Percentiles rank a stretch among this genome's conserved stretches.
Conservation (phyloP, 768 basidiomycete species). For the Pholiota molesta region DNA sequence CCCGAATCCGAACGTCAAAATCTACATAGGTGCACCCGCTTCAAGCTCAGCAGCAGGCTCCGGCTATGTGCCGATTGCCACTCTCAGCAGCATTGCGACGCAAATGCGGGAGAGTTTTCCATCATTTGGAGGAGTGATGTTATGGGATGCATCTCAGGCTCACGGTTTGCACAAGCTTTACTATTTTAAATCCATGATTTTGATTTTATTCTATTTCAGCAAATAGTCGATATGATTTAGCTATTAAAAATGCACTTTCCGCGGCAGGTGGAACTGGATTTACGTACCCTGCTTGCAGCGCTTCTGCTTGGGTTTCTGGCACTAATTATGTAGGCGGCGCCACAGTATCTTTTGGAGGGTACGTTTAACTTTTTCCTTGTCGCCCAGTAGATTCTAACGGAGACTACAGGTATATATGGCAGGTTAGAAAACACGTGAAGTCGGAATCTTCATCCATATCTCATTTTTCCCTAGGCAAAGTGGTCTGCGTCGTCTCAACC, state of each 20-base stretch:
- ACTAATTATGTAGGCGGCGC: slow-evolving; percentile 53
- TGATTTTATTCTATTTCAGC: slow-evolving; percentile 31
- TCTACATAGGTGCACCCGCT: slow-evolving; percentile 69
- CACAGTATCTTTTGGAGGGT: slow-evolving; percentile 60
- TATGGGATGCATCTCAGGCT: slow-evolving; percentile 55
- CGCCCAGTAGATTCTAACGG: slow-evolving; percentile 8
- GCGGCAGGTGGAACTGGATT: slow-evolving; percentile 73
- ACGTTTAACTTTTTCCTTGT: slow-evolving; percentile 20
- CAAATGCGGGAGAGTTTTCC: slow-evolving; percentile 60
- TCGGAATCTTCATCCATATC: slow-evolving; percentile 1
- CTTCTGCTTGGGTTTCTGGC: slow-evolving; percentile 53
- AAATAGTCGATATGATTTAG: slow-evolving; percentile 61
- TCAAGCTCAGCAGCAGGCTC: slow-evolving; percentile 56
- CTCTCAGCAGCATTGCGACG: slow-evolving; percentile 48
- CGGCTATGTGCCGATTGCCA: slow-evolving; percentile 56
- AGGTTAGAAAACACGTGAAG: slow-evolving; percentile 39
- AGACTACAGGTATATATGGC: slow-evolving; percentile 57
- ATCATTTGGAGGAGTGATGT: slow-evolving; percentile 67
- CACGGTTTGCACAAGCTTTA: slow-evolving; percentile 41
- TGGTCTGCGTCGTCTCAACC: slow-evolving; percentile 57
- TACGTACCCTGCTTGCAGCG: slow-evolving; percentile 62
- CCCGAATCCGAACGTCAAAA: slow-evolving; percentile 61
- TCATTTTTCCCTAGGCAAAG: slow-evolving; percentile 49
- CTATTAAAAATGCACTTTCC: slow-evolving; percentile 59
- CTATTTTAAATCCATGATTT: slow-evolving; percentile 8